Base-by-base conservation (phyloP, 1,139 yeast genomes). In the Nakaseomyces bracarensis region DNA sequence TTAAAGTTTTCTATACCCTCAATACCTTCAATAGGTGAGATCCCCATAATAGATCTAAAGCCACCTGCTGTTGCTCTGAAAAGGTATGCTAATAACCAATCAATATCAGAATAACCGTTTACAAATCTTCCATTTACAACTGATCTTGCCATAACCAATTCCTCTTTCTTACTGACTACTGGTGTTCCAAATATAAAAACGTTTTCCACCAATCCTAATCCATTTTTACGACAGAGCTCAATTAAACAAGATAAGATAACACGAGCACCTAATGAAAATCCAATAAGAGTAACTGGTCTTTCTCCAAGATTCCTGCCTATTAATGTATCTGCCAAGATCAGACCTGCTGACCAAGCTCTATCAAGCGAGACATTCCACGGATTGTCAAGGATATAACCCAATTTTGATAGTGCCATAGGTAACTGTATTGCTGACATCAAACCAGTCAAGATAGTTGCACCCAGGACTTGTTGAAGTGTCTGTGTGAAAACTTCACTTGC, bases 301-400 rank as follows among this genome's bases (percentile, higher is more conserved):
- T 82, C 86, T 7, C 99, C 99, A 52, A 93, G 67, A 59, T 86
- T 89, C 26, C 95, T 82, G 7, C 87, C 74, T 43, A 87, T 76
- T 36, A 93, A 66, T 0, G 96, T 85, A 58, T 93, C 98, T 0
- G 98, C 98, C 45, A 93, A 64, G 39, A 93, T 79, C 47, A 79
- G 69, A 2, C 99, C 99, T 0, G 97, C 95, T 40, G 89, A 75
- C 96, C 97, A 89, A 0, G 99, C 98, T 48, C 99, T 73, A 62
- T 91, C 97, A 46, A 93, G 68, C 0, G 98, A 89, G 4, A 91
- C 97, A 57, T 82, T 89, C 98, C 98, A 93, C 0, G 98, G 99
- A 56, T 93, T 93, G 60, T 93, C 99, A 29, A 93, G 71, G 36
- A 93, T 66, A 55, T 93, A 93, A 0, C 96, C 82, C 30, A 93